Percentiles rank a stretch among this genome's conserved stretches.
These are phyloP conservation scores for Penstemon barbatus DNA, from an alignment of 257 asterid species.

Conservation along the genomic window DNA sequence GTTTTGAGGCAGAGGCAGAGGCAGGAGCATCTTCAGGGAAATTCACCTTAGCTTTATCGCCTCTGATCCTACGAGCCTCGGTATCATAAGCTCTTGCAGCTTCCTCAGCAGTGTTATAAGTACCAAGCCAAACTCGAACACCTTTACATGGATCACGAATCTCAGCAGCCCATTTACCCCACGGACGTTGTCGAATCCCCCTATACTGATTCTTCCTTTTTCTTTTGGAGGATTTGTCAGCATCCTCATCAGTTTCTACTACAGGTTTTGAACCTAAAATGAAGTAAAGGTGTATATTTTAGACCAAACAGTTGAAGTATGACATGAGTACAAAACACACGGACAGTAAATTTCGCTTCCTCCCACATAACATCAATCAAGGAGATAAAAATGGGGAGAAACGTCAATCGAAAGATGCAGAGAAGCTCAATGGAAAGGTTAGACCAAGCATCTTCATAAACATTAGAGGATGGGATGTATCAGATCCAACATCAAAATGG, in stretches of 20 bases:
- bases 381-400: neutral
- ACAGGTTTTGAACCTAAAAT: constrained; percentile 44
- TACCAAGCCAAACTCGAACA: constrained; percentile 98
- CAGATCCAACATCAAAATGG: constrained; percentile 10
- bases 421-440: neutral
- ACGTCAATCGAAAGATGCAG: neutral
- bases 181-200: constrained; percentile 97
- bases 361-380: constrained; percentile 1
- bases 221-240: constrained; percentile 69
- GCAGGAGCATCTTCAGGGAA: constrained; percentile 66
- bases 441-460: neutral
- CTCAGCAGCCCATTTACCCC: constrained; percentile 99
- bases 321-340: neutral
- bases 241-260: constrained; percentile 55
- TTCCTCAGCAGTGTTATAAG: constrained; percentile 96
- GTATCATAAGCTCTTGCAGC: constrained; percentile 96
- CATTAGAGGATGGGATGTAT: neutral
- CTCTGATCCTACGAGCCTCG: constrained; percentile 91
- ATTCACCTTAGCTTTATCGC: constrained; percentile 91
- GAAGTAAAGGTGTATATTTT: neutral
- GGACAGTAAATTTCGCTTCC: too few species aligned
- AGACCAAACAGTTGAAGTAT: neutral
- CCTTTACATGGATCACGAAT: constrained; percentile 98
- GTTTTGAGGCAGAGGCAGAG: constrained; percentile 38
- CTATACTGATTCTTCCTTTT: constrained; percentile 95